A percentile compares a stretch with the other conserved stretches of the same genome.
Evolutionary conservation across 257 asterid species (phyloP).

Genomic region (Solanum okadae): DNA sequence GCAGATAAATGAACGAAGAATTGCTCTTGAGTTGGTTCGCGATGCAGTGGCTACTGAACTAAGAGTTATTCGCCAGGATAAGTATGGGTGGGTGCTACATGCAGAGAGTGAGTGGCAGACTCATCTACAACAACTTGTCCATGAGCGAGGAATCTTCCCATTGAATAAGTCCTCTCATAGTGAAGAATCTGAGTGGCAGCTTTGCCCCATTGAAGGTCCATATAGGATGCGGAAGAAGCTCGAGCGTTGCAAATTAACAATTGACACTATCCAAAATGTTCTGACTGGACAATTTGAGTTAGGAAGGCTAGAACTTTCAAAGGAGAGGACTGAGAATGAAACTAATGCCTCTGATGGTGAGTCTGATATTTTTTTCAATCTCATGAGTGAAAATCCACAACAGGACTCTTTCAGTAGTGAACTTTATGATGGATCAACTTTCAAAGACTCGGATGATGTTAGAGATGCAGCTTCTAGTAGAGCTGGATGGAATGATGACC

Average conservation of each 20-base stretch:
- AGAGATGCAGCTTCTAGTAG: slow-evolving; percentile 65
- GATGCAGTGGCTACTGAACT: slow-evolving; percentile 94
- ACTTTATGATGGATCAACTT: slow-evolving; percentile 55
- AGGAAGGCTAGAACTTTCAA: slow-evolving; percentile 51
- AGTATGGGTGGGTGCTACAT: slow-evolving; percentile 99
- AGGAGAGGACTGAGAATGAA: slow-evolving; percentile 59
- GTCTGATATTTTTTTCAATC: slow-evolving; percentile 53
- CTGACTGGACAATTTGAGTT: slow-evolving; percentile 51
- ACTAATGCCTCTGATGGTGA: slow-evolving; percentile 40
- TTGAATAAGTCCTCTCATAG: slow-evolving; percentile 38
- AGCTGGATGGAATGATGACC: slow-evolving; percentile 86
- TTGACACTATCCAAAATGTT: slow-evolving; percentile 69
- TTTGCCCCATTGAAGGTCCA: slow-evolving; percentile 99
- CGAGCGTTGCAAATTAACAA: slow-evolving; percentile 68
- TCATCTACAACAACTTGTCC: slow-evolving; percentile 93
- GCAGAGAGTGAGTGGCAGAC: slow-evolving; percentile 99
- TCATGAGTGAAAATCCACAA: slow-evolving; percentile 45
- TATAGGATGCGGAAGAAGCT: slow-evolving; percentile 95
- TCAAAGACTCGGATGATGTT: slow-evolving; percentile 65
- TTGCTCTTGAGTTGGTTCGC: slow-evolving; percentile 90
- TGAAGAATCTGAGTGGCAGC: slow-evolving; percentile 82
- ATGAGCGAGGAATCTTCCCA: slow-evolving; percentile 92
- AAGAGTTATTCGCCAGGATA: slow-evolving; percentile 96
- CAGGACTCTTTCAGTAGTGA: slow-evolving; percentile 53
- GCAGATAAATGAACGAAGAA: slow-evolving; percentile 85